Evolutionary conservation across 768 basidiomycete genomes (phyloP).

Genomic region (Suillus variegatus): DNA sequence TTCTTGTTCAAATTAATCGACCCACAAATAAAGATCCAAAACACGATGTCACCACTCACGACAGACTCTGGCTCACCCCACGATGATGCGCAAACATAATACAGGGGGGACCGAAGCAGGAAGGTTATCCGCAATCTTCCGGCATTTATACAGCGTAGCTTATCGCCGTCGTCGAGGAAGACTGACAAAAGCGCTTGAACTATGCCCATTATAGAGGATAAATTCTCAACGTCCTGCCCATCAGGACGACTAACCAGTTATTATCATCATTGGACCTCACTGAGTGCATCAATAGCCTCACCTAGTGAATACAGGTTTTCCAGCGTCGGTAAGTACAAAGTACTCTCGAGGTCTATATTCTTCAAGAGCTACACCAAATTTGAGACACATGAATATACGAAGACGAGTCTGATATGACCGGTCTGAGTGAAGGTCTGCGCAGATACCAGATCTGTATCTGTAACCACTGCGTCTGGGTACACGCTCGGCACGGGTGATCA

Average conservation of each 20-base stretch:
- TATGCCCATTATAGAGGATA: conserved; percentile 83
- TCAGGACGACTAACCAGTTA: conserved; percentile 45
- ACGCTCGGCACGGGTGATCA: no score
- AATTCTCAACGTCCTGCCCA: conserved; percentile 59
- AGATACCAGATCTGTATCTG: no score
- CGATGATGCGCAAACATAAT: conserved; percentile 87
- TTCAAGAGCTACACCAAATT: conserved; percentile 1
- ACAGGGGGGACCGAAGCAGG: conserved; percentile 82
- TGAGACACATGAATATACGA: background rate
- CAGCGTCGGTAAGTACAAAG: conserved; percentile 92
- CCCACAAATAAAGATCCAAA: background rate
- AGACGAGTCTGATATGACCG: no score
- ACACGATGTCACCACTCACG: conserved; percentile 50
- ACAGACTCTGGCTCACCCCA: conserved; percentile 98
- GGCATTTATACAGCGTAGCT: conserved; percentile 78
- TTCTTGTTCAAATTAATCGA: conserved; percentile 46
- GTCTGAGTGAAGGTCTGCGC: no score
- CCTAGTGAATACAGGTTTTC: conserved; percentile 97
- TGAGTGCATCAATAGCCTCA: conserved; percentile 30
- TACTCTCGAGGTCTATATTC: conserved; percentile 65
- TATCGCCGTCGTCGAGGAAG: conserved; percentile 91
- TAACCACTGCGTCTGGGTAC: no score
- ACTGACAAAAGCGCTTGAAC: conserved; percentile 97
- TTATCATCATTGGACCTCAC: conserved; percentile 1
- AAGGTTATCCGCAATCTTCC: conserved; percentile 86